phyloP scores from a whole-genome alignment of 2,329 filamentous ascomycete species.

The Aschersonia sp. region DNA sequence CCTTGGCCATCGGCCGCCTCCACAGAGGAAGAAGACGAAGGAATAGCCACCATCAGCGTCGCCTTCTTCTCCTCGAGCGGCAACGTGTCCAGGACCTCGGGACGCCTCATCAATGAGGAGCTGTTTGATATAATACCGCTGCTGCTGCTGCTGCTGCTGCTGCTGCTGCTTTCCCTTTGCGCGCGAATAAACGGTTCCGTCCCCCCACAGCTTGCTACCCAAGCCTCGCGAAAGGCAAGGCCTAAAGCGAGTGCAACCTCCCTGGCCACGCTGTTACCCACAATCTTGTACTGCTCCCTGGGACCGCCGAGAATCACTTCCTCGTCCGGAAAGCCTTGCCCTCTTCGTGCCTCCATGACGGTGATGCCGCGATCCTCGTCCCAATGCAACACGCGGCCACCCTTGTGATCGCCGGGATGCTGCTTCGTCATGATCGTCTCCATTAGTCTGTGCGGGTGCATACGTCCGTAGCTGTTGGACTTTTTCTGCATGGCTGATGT shows the following conservation, averaged over 20 bases:
- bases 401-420: constrained; percentile 35
- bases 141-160: too few species aligned
- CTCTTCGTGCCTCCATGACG: constrained; percentile 51
- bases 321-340: constrained; percentile 54
- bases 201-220: constrained; percentile 10
- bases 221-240: constrained; percentile 43
- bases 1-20: too few species aligned
- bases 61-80: too few species aligned
- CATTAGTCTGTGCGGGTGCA: constrained; percentile 37
- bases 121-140: too few species aligned
- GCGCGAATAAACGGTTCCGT: neutral
- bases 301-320: constrained; percentile 52
- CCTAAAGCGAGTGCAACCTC: constrained; percentile 54
- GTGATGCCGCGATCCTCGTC: constrained; percentile 43
- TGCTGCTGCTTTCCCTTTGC: too few species aligned
- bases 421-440: constrained; percentile 46
- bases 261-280: constrained; percentile 66
- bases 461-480: constrained; percentile 35
- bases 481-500: constrained; percentile 8
- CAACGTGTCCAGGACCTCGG: too few species aligned
- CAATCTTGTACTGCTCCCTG: constrained; percentile 43
- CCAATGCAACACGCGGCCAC: constrained; percentile 49
- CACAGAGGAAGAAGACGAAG: too few species aligned
- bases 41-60: too few species aligned
- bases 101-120: too few species aligned